phyloP scores from a whole-genome alignment of 73 alveolate genomes.

The Durusdinium trenchii region DNA sequence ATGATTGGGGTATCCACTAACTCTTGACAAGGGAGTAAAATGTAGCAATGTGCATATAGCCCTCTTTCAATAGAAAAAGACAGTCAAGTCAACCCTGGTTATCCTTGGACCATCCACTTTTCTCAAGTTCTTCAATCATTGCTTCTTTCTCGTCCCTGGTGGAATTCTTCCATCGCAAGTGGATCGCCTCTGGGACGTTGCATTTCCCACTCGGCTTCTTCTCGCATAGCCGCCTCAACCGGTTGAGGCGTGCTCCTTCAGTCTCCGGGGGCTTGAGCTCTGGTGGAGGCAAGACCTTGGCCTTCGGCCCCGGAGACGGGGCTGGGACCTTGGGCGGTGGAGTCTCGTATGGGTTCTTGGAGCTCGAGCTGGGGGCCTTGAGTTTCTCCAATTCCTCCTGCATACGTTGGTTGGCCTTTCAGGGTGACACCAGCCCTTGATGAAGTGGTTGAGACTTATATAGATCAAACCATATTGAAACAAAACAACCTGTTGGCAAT shows the following conservation, averaged over 20 bases:
- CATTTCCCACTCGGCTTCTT: neutral
- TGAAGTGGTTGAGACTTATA: too few species aligned
- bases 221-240: neutral
- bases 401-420: conserved; percentile 7
- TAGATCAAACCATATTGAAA: too few species aligned
- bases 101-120: neutral
- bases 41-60: too few species aligned
- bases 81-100: neutral
- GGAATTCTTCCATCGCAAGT: neutral
- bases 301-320: neutral
- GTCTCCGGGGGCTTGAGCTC: neutral
- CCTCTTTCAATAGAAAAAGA: too few species aligned
- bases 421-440: too few species aligned
- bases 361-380: neutral
- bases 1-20: too few species aligned
- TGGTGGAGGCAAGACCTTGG: neutral
- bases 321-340: neutral
- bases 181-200: neutral
- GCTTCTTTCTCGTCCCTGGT: neutral
- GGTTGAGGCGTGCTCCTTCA: neutral
- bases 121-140: neutral
- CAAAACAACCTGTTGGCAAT: too few species aligned
- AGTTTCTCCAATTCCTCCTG: neutral
- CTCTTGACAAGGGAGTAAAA: too few species aligned
- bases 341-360: neutral